A percentile compares a stretch with the other conserved stretches of the same genome.
These are phyloP conservation scores for Cadophora malorum DNA, from an alignment of 2,329 filamentous ascomycete genomes.

Conservation along the genomic window DNA sequence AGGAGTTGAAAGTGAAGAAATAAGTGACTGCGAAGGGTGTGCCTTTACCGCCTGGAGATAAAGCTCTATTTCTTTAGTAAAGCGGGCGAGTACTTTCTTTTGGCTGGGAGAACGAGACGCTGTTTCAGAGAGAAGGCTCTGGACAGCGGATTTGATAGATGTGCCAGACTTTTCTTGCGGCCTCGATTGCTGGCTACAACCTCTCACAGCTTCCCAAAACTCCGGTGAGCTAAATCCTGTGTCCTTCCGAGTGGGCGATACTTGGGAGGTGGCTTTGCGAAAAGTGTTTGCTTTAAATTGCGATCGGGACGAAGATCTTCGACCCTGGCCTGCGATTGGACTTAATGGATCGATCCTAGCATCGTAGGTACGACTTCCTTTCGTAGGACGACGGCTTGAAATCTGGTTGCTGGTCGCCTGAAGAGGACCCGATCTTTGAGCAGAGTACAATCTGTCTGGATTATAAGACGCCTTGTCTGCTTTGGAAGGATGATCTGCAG, in stretches of 20 bases:
- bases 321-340: conserved; percentile 16
- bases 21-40: conserved; percentile 48
- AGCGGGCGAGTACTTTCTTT: conserved; percentile 50
- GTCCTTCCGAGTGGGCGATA: conserved; percentile 17
- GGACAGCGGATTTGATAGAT: conserved; percentile 33
- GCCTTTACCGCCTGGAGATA: conserved; percentile 50
- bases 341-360: conserved; percentile 33
- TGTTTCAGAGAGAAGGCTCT: conserved; percentile 32
- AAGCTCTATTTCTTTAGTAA: conserved; percentile 51
- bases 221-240: conserved; percentile 16
- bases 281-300: conserved; percentile 15
- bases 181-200: conserved; percentile 19
- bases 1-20: conserved; percentile 34
- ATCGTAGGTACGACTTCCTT: conserved; percentile 31
- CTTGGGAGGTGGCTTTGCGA: conserved; percentile 1
- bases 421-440: conserved; percentile 28
- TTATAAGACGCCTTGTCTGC: conserved; percentile 12
- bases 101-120: conserved; percentile 54
- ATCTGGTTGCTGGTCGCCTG: conserved; percentile 28
- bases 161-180: conserved; percentile 9
- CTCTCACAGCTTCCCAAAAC: conserved; percentile 25
- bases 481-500: conserved; percentile 17
- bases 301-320: conserved; percentile 2
- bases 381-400: background rate
- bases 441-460: conserved; percentile 19